Evolutionary conservation across 1,284 basidiomycete species (phyloP).

Genomic region (Ganoderma leucocontextum): DNA sequence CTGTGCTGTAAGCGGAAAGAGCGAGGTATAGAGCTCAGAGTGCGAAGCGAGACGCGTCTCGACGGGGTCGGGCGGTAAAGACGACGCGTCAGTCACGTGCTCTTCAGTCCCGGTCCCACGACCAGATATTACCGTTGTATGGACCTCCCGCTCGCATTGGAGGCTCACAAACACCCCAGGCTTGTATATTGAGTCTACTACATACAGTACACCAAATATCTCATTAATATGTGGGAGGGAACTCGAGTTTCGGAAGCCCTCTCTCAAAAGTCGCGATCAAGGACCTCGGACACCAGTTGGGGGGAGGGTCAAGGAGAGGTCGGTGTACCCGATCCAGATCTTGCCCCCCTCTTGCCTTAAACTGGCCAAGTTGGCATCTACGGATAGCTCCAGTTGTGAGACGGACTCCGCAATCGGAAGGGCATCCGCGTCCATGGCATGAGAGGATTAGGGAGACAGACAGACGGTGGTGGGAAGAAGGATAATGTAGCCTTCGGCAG

Average conservation of each 20-base stretch:
- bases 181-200: no score
- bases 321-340: neutral
- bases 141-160: no score
- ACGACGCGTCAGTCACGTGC: no score
- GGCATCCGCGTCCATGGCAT: neutral
- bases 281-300: neutral
- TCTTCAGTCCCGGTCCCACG: no score
- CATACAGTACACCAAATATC: neutral
- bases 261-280: neutral
- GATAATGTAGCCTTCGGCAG: neutral
- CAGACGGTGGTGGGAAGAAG: neutral
- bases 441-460: neutral
- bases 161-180: no score
- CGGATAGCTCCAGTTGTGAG: neutral
- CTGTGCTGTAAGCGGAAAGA: no score
- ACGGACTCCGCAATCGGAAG: neutral
- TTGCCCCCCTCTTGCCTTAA: no score
- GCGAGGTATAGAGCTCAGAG: neutral
- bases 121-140: no score
- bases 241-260: neutral
- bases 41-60: neutral
- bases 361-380: neutral
- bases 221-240: neutral
- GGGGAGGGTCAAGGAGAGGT: constrained; percentile 3
- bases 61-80: no score